phyloP scores from a whole-genome alignment of 345 rosid genomes.

The Cardiospermum halicacabum region DNA sequence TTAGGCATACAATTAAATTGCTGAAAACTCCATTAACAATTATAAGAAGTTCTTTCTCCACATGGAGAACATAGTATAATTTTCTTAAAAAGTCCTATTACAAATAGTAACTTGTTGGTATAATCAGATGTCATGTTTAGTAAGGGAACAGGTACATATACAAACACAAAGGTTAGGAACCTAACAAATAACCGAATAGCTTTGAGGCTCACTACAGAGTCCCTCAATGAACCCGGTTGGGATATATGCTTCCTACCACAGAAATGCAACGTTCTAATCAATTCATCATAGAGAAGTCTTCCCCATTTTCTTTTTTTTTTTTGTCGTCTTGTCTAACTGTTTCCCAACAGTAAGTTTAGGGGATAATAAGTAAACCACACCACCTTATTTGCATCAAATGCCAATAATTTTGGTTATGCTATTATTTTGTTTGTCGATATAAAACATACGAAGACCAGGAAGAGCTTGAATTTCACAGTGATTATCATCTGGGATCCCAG shows the following conservation, averaged over 20 bases:
- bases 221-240: background rate
- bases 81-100: too few species aligned
- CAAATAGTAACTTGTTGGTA: background rate
- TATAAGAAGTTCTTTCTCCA: background rate
- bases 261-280: too few species aligned
- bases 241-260: background rate
- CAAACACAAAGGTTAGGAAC: background rate
- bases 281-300: too few species aligned
- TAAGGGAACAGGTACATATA: background rate
- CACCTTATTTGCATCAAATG: too few species aligned
- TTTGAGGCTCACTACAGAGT: background rate
- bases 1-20: background rate
- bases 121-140: background rate
- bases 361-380: background rate
- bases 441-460: background rate
- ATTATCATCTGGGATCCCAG: background rate
- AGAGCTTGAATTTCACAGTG: background rate
- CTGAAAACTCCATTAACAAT: background rate
- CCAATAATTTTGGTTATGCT: too few species aligned
- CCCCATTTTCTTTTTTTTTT: too few species aligned
- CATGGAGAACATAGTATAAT: conserved; percentile 1
- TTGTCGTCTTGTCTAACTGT: background rate
- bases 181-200: background rate
- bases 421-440: too few species aligned
- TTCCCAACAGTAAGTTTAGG: background rate